Conservation (phyloP, 164 flowering plant genomes). For the Chimonanthus salicifolius region DNA sequence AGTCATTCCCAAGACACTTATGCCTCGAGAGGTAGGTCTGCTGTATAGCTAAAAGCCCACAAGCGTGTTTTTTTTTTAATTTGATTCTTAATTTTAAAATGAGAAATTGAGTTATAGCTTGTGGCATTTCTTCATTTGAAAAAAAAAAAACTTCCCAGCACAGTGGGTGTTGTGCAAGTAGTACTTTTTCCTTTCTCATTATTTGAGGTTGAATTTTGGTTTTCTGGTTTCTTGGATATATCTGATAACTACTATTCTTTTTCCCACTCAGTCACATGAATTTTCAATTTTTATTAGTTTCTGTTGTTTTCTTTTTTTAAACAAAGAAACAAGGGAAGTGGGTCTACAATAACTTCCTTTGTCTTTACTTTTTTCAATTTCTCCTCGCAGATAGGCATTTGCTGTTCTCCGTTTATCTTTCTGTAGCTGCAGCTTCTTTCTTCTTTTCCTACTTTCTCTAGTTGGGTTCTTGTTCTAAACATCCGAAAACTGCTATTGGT, state of each 20-base stretch:
- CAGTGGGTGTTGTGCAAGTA: neutral
- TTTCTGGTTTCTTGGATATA: neutral
- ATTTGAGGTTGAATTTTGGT: neutral
- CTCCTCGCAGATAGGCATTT: neutral
- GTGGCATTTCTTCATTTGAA: neutral
- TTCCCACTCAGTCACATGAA: conserved; percentile 11
- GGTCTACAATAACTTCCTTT: neutral
- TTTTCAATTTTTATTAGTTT: conserved; percentile 1
- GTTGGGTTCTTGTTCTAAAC: neutral
- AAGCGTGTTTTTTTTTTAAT: conserved; percentile 20
- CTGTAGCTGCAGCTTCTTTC: neutral
- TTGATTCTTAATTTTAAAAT: neutral
- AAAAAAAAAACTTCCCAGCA: neutral
- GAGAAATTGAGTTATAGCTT: neutral
- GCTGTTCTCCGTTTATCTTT: neutral
- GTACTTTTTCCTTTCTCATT: neutral
- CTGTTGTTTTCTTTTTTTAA: too few relatives aligned
- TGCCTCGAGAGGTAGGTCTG: conserved; percentile 93
- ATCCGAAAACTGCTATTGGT: too few relatives aligned
- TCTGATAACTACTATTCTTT: neutral
- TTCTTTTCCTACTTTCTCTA: neutral
- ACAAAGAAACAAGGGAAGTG: neutral
- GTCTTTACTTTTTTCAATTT: neutral
- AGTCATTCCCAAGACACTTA: conserved; percentile 93
- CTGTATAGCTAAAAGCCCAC: conserved; percentile 25